Evolutionary conservation across 257 asterid species (phyloP), one percentile per base, ranked within the genome.

Genomic region (Solanum rostratum): DNA sequence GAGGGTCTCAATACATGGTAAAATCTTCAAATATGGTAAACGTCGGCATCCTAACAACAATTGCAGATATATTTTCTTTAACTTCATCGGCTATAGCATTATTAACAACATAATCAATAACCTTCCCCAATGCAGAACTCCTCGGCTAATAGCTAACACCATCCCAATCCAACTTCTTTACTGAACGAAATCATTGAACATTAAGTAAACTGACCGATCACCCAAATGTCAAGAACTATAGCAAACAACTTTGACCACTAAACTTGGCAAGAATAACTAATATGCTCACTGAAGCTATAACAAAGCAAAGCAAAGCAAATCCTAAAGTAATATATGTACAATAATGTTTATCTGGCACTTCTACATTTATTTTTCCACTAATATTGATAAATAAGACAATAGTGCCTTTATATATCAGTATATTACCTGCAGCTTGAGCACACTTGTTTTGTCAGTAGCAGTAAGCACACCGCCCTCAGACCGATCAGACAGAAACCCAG

Each of bases 371-470:
- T 45, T 45, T 24, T 14, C 79, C 19, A 39, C 16, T 33, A 68
- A 20, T 37, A 69, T 39, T 69, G 41, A 10, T 70, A 33, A 74
- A 3, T 13, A 46, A 74, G 7, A 24, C 2, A 46, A 46, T 0
- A 9, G 9, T 18, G 1, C 16, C n/a, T 76, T 49, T 15, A 76
- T 24, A 45, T 76, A 50, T 9, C 5, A 50, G 63, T 16, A 16
- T 0, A 27, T 78, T 89, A 93, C 99, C 98, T 95, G 98, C 84
- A 96, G 89, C 93, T 96, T 96, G 82, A 94, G 89, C 76, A 95
- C 98, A 82, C 88, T 93, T 3, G 98, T 94, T 91, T 90, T 94
- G 78, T 88, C 95, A 84, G 98, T 89, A 79, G 93, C 97, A 29
- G 97, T 90, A 66, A 97, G 91, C 84, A 97, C 95, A 68, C 95